A percentile compares a stretch with the other conserved stretches of the same genome.
These are phyloP conservation scores for Trematosphaeria pertusa DNA, from an alignment of 2,329 filamentous ascomycete species.

Conservation along the genomic window DNA sequence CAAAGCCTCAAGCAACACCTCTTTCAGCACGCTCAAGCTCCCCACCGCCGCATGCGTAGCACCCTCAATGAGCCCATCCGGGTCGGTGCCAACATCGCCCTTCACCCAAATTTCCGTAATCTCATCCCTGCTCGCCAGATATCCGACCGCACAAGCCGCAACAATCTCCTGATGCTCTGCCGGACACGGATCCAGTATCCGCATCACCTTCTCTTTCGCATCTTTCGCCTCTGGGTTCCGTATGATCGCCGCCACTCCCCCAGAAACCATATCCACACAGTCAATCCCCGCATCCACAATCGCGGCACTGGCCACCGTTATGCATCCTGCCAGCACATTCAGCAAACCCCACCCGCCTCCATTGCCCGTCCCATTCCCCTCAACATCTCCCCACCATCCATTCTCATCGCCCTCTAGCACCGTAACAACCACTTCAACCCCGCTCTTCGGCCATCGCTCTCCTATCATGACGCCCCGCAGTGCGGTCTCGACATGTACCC, in stretches of 20 bases:
- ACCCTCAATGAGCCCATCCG: conserved; percentile 65
- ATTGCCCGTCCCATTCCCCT: conserved; percentile 53
- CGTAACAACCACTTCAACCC: conserved; percentile 92
- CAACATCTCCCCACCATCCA: conserved; percentile 65
- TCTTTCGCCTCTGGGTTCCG: conserved; percentile 35
- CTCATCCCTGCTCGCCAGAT: conserved; percentile 85
- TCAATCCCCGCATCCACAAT: conserved; percentile 95
- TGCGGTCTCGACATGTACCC: conserved; percentile 89
- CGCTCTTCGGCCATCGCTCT: conserved; percentile 97
- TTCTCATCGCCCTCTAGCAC: conserved; percentile 94
- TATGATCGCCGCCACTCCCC: conserved; percentile 86
- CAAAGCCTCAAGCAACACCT: conserved; percentile 63
- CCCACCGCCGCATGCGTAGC: conserved; percentile 69
- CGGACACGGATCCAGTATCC: conserved; percentile 82
- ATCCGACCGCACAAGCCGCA: conserved; percentile 88
- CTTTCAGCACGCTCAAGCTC: conserved; percentile 65
- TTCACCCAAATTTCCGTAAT: conserved; percentile 96
- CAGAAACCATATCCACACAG: conserved; percentile 87
- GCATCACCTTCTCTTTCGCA: conserved; percentile 46
- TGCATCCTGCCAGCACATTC: conserved; percentile 89
- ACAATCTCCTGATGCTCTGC: conserved; percentile 78
- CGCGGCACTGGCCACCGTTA: conserved; percentile 91
- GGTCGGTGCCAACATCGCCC: conserved; percentile 63
- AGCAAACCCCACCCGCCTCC: conserved; percentile 81
- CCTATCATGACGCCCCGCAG: conserved; percentile 88